These are phyloP conservation scores for Ophiostoma himal-ulmi DNA, from an alignment of 2,329 filamentous ascomycete species.

Conservation along the genomic window DNA sequence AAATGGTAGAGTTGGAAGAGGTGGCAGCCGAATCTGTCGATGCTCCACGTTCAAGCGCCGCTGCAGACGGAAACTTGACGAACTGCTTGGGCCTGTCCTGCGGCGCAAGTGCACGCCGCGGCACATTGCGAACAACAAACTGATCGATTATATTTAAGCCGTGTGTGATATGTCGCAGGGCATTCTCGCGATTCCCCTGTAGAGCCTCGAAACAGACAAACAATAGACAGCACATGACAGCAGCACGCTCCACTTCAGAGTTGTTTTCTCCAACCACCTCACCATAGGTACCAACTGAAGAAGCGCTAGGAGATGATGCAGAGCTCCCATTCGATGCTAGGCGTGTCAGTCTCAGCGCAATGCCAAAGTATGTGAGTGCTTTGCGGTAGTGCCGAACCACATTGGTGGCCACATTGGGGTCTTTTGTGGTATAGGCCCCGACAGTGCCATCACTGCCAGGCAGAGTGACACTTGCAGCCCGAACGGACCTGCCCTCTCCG, in stretches of 20 bases:
- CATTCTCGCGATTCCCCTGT: slow-evolving; percentile 35
- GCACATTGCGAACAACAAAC: slow-evolving; percentile 27
- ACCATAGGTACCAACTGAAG: neutral
- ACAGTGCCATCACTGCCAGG: neutral
- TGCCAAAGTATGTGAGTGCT: slow-evolving; percentile 35
- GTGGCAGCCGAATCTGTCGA: neutral
- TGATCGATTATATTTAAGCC: slow-evolving; percentile 37
- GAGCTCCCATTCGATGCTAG: neutral
- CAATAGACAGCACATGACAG: slow-evolving; percentile 36
- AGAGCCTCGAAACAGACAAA: slow-evolving; percentile 37
- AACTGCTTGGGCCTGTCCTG: neutral
- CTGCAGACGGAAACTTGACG: neutral
- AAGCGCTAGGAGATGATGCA: neutral
- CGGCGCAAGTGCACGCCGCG: slow-evolving; percentile 1
- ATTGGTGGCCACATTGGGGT: neutral
- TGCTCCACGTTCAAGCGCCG: neutral
- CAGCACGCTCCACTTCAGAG: slow-evolving; percentile 28
- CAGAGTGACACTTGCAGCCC: neutral
- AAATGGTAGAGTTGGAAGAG: neutral
- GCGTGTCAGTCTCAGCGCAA: slow-evolving; percentile 30
- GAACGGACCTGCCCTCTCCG: neutral
- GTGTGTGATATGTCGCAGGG: slow-evolving; percentile 35
- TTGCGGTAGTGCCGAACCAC: slow-evolving; percentile 31
- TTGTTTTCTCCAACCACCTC: slow-evolving; percentile 22
- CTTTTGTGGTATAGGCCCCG: neutral